Conservation (phyloP, 495 filamentous ascomycete genomes). For the Beverwykella pulmonaria region DNA sequence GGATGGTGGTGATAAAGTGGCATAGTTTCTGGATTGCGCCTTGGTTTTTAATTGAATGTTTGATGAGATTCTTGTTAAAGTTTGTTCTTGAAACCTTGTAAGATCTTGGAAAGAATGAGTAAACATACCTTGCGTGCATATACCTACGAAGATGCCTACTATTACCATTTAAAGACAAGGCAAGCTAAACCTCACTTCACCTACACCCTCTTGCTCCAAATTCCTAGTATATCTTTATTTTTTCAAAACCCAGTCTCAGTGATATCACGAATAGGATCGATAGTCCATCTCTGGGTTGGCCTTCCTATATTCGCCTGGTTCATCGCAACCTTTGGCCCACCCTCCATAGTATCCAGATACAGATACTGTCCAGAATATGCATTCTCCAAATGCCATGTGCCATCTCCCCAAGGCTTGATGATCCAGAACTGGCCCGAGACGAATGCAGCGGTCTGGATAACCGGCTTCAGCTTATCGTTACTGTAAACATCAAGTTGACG, state of each 20-base stretch:
- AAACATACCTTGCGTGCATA: no score
- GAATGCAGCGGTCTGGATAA: not conserved
- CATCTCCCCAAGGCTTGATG: constrained; percentile 32
- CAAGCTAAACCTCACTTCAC: not conserved
- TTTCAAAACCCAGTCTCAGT: constrained; percentile 7
- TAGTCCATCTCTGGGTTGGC: constrained; percentile 31
- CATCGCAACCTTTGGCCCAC: constrained; percentile 18
- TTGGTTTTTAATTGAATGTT: no score
- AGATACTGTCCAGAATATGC: constrained; percentile 15
- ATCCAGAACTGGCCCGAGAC: constrained; percentile 27
- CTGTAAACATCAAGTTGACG: constrained; percentile 20
- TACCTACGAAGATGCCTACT: no score
- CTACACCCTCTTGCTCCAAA: not conserved
- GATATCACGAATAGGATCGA: constrained; percentile 15
- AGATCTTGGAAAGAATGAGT: no score
- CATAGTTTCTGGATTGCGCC: no score
- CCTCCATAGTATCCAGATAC: constrained; percentile 31
- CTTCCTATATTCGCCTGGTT: constrained; percentile 22
- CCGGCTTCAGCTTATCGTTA: constrained; percentile 18
- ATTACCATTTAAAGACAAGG: no score
- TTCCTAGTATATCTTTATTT: not conserved
- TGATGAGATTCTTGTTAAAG: no score
- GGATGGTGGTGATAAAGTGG: no score
- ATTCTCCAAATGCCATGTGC: constrained; percentile 28
- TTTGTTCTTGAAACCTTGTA: no score